Base-by-base conservation (phyloP, 306 rosid genomes). In the Prinsepia uniflora region DNA sequence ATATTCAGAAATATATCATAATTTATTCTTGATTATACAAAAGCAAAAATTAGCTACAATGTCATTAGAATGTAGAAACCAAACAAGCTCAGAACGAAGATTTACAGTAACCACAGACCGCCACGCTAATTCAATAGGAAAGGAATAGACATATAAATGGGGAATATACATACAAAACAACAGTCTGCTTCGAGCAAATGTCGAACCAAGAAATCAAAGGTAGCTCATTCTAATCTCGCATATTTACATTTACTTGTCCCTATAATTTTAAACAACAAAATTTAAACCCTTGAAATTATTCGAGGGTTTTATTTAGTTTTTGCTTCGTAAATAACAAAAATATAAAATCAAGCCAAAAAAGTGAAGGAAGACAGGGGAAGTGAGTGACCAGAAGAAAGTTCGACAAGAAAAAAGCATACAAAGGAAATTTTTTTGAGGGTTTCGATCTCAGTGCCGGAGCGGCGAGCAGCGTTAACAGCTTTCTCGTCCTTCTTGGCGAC, bases 401-500 rank as follows among this genome's bases (percentile, higher is more conserved):
- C 53, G 60, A 70, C 39, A 1, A 22, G 53, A 5, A 49, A 34
- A n/a, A 65, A 20, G 10, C 34, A 54, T 11, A 17, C 3, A 8
- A 43, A 3, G 49, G 63, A 10, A 59, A 88, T 96, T 68, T 80
- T 92, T 92, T 67, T 83, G 90, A 19, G 85, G 80, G 98, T 85
- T 55, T 92, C 93, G 71, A 92, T 84, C 39, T 90, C 96, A 7
- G 91, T n/a, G n/a, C n/a, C n/a, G n/a, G n/a, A n/a, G n/a, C 93
- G 96, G 63, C 96, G 96, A 66, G 96, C 98, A 20, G 96, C 96
- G 88, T 90, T 90, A 79, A 92, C 96, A 34, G 90, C 98, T 78
- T 92, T 88, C 79, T 92, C 96, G 56, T 90, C 98, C 80, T 88
- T 92, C 82, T 83, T 87, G 67, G 96, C 96, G 49, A 96, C 96